A percentile compares a stretch with the other conserved stretches of the same genome.
Conservation (phyloP, 345 rosid species). For the Odontarrhena argentea region DNA sequence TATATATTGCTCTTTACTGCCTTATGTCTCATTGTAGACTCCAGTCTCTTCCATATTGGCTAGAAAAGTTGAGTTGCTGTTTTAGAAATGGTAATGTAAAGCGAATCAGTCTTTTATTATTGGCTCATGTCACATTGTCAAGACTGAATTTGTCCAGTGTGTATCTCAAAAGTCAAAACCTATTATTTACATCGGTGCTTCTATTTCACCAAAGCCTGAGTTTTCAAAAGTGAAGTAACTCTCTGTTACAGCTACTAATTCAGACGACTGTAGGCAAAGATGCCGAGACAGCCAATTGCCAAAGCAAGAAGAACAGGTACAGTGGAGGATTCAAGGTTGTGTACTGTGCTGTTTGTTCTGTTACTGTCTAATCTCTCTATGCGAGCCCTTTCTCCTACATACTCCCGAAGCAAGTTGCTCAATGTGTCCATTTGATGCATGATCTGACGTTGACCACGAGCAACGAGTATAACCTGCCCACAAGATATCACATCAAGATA, state of each 20-base stretch:
- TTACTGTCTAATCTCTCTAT: conserved; percentile 51
- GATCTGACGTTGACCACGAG: conserved; percentile 82
- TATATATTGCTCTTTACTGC: conserved; percentile 3
- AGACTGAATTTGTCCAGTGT: conserved; percentile 26
- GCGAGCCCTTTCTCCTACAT: conserved; percentile 63
- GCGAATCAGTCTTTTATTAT: conserved; percentile 32
- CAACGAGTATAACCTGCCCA: conserved; percentile 60
- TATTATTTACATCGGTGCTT: conserved; percentile 35
- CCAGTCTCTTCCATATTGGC: conserved; percentile 3
- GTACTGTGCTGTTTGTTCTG: conserved; percentile 39
- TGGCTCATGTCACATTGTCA: conserved; percentile 14
- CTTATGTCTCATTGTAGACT: conserved; percentile 12
- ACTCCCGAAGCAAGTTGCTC: conserved; percentile 72
- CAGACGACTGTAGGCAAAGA: conserved; percentile 42
- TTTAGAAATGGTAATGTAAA: conserved; percentile 11
- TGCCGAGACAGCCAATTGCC: conserved; percentile 65
- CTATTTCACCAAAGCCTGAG: background rate
- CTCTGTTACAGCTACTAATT: conserved; percentile 31
- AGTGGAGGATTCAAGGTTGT: conserved; percentile 42
- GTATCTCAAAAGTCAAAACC: conserved; percentile 24
- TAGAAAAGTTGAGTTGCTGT: background rate
- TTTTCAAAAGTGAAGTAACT: conserved; percentile 9
- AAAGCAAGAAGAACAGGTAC: conserved; percentile 62
- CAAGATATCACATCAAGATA: background rate
- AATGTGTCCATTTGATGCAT: conserved; percentile 85